Percentiles rank a stretch among this genome's conserved stretches.
Evolutionary conservation across 768 basidiomycete genomes (phyloP).

Genomic region (Rhizopogon vesiculosus): DNA sequence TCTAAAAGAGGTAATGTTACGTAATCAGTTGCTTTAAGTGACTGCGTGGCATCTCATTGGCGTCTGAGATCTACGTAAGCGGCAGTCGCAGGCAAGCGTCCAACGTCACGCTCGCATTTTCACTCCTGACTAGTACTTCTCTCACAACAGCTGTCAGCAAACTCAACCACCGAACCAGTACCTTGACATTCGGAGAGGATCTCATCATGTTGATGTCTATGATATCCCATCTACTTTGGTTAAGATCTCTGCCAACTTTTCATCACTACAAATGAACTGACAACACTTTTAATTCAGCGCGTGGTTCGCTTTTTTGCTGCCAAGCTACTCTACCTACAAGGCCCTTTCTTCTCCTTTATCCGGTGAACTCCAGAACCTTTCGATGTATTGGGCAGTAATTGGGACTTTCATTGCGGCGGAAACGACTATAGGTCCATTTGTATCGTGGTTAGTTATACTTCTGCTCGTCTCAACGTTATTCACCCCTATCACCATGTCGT

Average conservation of each 20-base stretch:
- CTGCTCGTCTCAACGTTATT: slow-evolving; percentile 1
- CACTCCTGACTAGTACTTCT: too few species aligned
- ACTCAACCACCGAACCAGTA: too few species aligned
- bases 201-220: slow-evolving; percentile 44
- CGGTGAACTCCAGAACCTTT: slow-evolving; percentile 53
- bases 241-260: slow-evolving; percentile 1
- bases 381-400: slow-evolving; percentile 62
- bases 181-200: background rate
- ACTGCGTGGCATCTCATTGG: too few species aligned
- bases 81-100: too few species aligned
- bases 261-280: background rate
- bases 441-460: slow-evolving; percentile 51
- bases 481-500: slow-evolving; percentile 10
- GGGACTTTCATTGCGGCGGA: slow-evolving; percentile 59
- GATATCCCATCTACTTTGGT: slow-evolving; percentile 49
- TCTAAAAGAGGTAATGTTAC: background rate
- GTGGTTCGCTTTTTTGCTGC: slow-evolving; percentile 68
- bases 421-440: slow-evolving; percentile 55
- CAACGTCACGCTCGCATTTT: too few species aligned
- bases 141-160: too few species aligned
- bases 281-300: slow-evolving; percentile 36
- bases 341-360: slow-evolving; percentile 48
- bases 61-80: too few species aligned
- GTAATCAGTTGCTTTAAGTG: background rate
- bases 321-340: slow-evolving; percentile 64